Conservation (phyloP, 768 basidiomycete genomes). For the Mycena pura region DNA sequence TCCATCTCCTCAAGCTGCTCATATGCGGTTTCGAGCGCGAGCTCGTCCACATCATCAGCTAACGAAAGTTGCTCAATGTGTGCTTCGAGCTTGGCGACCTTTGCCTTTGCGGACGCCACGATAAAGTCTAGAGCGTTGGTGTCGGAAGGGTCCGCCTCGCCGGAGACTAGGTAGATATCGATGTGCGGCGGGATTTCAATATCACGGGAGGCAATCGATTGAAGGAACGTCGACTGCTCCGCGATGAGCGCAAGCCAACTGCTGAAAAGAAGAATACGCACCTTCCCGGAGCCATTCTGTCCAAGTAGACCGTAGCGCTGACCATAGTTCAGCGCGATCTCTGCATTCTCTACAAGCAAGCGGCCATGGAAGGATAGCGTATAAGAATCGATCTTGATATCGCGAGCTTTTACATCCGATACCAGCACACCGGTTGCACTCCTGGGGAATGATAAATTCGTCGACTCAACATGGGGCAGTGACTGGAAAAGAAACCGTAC, state of each 20-base stretch:
- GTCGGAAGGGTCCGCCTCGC: slow-evolving; percentile 95
- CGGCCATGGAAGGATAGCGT: slow-evolving; percentile 98
- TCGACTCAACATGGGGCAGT: background rate
- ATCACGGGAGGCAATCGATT: slow-evolving; percentile 95
- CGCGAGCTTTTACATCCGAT: slow-evolving; percentile 90
- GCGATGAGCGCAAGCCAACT: slow-evolving; percentile 1
- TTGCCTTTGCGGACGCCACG: slow-evolving; percentile 87
- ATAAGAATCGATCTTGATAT: slow-evolving; percentile 96
- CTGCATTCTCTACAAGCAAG: slow-evolving; percentile 69
- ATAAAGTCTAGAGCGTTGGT: slow-evolving; percentile 98
- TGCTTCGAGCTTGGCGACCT: slow-evolving; percentile 92
- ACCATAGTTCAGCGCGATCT: slow-evolving; percentile 85
- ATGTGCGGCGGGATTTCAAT: slow-evolving; percentile 94
- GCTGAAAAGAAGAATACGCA: slow-evolving; percentile 39
- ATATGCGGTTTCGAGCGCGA: slow-evolving; percentile 86
- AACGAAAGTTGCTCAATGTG: slow-evolving; percentile 92
- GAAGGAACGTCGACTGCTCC: slow-evolving; percentile 88
- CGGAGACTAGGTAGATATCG: slow-evolving; percentile 96
- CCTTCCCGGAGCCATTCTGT: slow-evolving; percentile 99
- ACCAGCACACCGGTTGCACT: slow-evolving; percentile 91
- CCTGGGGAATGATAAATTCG: slow-evolving; percentile 50
- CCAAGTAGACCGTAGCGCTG: slow-evolving; percentile 95
- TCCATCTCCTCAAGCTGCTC: slow-evolving; percentile 98
- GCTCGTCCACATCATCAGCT: slow-evolving; percentile 89
- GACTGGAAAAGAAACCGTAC: slow-evolving; percentile 44